A percentile compares a stretch with the other conserved stretches of the same genome.
Conservation (phyloP, 2,329 filamentous ascomycete genomes). For the Pseudogymnoascus sp. region DNA sequence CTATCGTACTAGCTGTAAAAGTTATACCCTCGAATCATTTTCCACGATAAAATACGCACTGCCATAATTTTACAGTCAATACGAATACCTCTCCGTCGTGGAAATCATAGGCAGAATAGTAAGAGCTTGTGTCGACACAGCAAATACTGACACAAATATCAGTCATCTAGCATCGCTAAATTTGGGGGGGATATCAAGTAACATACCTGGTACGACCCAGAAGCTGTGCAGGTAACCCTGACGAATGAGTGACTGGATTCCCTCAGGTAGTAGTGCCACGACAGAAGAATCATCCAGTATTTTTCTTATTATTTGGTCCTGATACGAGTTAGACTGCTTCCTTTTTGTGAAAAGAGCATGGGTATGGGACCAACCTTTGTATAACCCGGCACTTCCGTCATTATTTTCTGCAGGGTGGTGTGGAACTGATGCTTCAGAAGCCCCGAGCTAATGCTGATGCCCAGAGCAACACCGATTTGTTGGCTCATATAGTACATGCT, state of each 20-base stretch:
- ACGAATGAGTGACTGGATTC: slow-evolving; percentile 9
- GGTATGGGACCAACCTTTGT: slow-evolving; percentile 12
- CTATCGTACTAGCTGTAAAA: not conserved
- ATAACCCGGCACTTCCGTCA: slow-evolving; percentile 12
- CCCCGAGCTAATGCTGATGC: slow-evolving; percentile 15
- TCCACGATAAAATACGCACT: not conserved
- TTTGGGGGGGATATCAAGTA: not conserved
- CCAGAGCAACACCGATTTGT: slow-evolving; percentile 17
- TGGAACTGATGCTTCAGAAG: slow-evolving; percentile 14
- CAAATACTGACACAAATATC: slow-evolving; percentile 9
- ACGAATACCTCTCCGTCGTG: slow-evolving; percentile 13
- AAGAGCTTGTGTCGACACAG: slow-evolving; percentile 11
- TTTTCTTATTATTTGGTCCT: slow-evolving; percentile 13
- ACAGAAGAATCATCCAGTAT: slow-evolving; percentile 17
- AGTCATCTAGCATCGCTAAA: not conserved
- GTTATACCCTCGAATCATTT: not conserved
- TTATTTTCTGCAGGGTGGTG: slow-evolving; percentile 9
- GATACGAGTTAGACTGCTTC: not conserved
- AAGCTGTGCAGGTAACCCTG: slow-evolving; percentile 16
- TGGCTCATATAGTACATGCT: slow-evolving; percentile 20
- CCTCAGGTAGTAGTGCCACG: slow-evolving; percentile 11
- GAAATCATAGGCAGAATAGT: slow-evolving; percentile 15
- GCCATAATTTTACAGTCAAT: not conserved
- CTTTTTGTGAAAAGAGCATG: not conserved
- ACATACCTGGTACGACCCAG: slow-evolving; percentile 17